A percentile compares a stretch with the other conserved stretches of the same genome.
phyloP scores from a whole-genome alignment of 192 early-diverging fungal genomes.

The Cetraspora pellucida region DNA sequence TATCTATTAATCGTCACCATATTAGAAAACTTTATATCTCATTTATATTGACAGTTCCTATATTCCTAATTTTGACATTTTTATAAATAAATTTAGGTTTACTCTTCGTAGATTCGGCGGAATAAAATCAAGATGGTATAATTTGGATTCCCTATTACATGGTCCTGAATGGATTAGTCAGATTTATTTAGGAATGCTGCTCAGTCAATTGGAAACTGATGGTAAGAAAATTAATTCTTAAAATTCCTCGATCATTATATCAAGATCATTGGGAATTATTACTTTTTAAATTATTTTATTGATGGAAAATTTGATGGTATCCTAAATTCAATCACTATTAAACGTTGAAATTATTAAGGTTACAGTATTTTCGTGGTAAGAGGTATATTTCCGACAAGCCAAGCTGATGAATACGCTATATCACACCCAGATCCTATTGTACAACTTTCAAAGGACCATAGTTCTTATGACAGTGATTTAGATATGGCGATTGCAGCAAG shows the following conservation, averaged over 20 bases:
- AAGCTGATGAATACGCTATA: slow-evolving; percentile 26
- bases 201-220: slow-evolving; percentile 52
- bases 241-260: too few species aligned
- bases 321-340: background rate
- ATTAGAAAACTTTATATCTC: too few species aligned
- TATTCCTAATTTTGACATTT: slow-evolving; percentile 9
- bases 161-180: slow-evolving; percentile 64
- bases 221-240: slow-evolving; percentile 27
- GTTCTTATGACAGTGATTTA: background rate
- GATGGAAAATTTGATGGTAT: background rate
- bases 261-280: too few species aligned
- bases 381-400: slow-evolving; percentile 14
- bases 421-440: slow-evolving; percentile 8
- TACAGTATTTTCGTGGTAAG: slow-evolving; percentile 49
- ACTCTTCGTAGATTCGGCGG: slow-evolving; percentile 70
- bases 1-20: slow-evolving; percentile 1
- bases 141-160: slow-evolving; percentile 63
- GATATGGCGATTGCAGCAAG: slow-evolving; percentile 28
- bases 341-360: slow-evolving; percentile 16
- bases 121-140: slow-evolving; percentile 71
- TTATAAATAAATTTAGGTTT: slow-evolving; percentile 57
- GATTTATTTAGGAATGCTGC: slow-evolving; percentile 63
- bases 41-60: slow-evolving; percentile 20
- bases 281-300: background rate
- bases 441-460: background rate